A percentile compares a stretch with the other conserved stretches of the same genome.
phyloP scores from a whole-genome alignment of 192 early-diverging fungal genomes.

The Entomortierella beljakovae region DNA sequence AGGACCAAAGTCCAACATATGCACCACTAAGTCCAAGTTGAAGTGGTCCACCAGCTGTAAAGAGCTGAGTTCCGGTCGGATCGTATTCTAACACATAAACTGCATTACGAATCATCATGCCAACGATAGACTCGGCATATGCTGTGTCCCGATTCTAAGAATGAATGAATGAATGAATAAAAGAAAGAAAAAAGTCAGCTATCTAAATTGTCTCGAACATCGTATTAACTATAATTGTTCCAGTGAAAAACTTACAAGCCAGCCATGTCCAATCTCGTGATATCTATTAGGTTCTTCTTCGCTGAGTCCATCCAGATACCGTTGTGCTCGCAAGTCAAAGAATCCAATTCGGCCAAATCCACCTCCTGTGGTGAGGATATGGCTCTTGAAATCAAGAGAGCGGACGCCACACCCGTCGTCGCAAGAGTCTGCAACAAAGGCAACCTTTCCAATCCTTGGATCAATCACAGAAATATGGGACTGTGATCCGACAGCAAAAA shows the following conservation, averaged over 20 bases:
- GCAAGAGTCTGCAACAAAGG: conserved; percentile 62
- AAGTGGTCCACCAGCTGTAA: conserved; percentile 74
- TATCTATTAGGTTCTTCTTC: conserved; percentile 24
- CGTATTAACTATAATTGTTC: too few species aligned
- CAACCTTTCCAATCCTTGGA: conserved; percentile 41
- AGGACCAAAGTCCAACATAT: conserved; percentile 54
- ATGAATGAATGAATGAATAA: too few species aligned
- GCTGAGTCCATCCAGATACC: conserved; percentile 58
- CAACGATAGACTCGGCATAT: conserved; percentile 61
- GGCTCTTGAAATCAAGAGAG: conserved; percentile 57
- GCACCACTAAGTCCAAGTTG: conserved; percentile 54
- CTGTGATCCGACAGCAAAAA: conserved; percentile 57
- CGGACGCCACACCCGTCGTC: conserved; percentile 82
- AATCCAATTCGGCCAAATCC: conserved; percentile 72
- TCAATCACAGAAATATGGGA: conserved; percentile 54
- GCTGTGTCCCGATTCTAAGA: conserved; percentile 58
- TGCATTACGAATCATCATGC: conserved; percentile 65
- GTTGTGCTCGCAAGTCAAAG: conserved; percentile 68
- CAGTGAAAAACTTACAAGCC: conserved; percentile 59
- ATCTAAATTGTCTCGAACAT: too few species aligned
- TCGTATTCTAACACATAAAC: conserved; percentile 70
- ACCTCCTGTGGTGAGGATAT: conserved; percentile 70
- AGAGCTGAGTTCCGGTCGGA: conserved; percentile 56
- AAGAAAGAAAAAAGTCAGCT: too few species aligned
- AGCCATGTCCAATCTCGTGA: conserved; percentile 59